Base-by-base conservation (phyloP, 176 grass and related monocot genomes). In the Oryza glaberrima region DNA sequence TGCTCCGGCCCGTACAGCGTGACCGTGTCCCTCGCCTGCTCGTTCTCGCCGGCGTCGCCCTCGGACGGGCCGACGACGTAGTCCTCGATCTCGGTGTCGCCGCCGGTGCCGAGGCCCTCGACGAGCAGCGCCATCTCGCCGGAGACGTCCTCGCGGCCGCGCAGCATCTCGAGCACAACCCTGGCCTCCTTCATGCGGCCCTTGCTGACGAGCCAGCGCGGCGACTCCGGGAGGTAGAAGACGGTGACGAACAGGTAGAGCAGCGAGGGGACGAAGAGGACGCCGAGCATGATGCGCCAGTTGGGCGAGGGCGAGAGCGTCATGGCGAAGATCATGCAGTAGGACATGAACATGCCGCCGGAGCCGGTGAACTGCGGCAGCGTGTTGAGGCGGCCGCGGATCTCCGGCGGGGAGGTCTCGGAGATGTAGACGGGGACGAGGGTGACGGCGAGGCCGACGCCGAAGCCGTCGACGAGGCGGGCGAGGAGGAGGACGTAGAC, bases 391-490 rank as follows among this genome's bases (percentile, higher is more conserved):
- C 87, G 26, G 0, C 93, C 96, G 2, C 93, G 90, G 63, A 95
- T 98, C 65, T 98, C 96, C 0, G 89, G 87, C 7, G 93, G 93
- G n/a, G 93, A 83, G 6, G 89, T 98, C 91, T 98, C 93, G 5
- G 95, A 98, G 84, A 98, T 98, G 68, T 98, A 98, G 14, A 95
- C 89, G 3, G 95, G 95, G 54, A 98, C 87, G 4, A 98, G 93
- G 10, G 96, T 98, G 10, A 93, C 93, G 0, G 93, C 86, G 15
- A 95, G 86, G 0, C 95, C 92, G 0, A 93, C 89, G 54, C 95
- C 93, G 26, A 98, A 95, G 9, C 95, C 95, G 17, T 98, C 91
- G 6, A 98, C 87, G n/a, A 98, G 87, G 7, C 91, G 81, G 26
- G 86, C 92, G 4, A 98, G 15, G 3, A 98, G 87, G 30, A 98